These are phyloP conservation scores for Colletotrichum chrysophilum DNA, from an alignment of 2,329 filamentous ascomycete species.

Conservation along the genomic window DNA sequence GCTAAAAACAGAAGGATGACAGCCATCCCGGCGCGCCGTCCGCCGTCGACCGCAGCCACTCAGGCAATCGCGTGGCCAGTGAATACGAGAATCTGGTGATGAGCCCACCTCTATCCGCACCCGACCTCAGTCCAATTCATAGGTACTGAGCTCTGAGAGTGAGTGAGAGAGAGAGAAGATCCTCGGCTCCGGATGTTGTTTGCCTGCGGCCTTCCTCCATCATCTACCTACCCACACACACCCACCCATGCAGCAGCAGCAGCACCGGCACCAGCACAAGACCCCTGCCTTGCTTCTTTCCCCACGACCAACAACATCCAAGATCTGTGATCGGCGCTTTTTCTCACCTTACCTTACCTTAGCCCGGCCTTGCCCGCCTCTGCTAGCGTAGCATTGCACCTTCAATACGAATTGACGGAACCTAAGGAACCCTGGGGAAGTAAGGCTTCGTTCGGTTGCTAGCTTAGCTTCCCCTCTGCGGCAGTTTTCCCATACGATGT, in stretches of 20 bases:
- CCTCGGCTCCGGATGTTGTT: neutral
- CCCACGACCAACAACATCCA: constrained; percentile 1
- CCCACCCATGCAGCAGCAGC: neutral
- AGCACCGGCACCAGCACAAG: no score
- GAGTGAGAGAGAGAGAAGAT: neutral
- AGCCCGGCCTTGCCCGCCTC: neutral
- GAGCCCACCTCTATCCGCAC: neutral
- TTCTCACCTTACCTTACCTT: neutral
- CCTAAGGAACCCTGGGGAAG: neutral
- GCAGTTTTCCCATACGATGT: constrained; percentile 14
- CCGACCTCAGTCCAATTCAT: neutral
- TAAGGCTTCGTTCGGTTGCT: neutral
- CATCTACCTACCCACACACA: neutral
- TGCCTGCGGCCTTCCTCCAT: neutral
- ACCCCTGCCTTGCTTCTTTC: neutral
- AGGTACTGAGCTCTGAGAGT: neutral
- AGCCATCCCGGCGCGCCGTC: neutral
- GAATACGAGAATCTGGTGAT: constrained; percentile 6
- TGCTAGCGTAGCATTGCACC: neutral
- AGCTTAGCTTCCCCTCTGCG: neutral
- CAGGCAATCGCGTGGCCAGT: neutral
- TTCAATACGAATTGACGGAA: constrained; percentile 15
- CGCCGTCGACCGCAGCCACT: neutral
- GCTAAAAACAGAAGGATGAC: constrained; percentile 16
- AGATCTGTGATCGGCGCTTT: constrained; percentile 16